Percentiles rank a stretch among this genome's conserved stretches.
Evolutionary conservation across 1,284 basidiomycete species (phyloP).

Genomic region (Ceratobasidium sp.): DNA sequence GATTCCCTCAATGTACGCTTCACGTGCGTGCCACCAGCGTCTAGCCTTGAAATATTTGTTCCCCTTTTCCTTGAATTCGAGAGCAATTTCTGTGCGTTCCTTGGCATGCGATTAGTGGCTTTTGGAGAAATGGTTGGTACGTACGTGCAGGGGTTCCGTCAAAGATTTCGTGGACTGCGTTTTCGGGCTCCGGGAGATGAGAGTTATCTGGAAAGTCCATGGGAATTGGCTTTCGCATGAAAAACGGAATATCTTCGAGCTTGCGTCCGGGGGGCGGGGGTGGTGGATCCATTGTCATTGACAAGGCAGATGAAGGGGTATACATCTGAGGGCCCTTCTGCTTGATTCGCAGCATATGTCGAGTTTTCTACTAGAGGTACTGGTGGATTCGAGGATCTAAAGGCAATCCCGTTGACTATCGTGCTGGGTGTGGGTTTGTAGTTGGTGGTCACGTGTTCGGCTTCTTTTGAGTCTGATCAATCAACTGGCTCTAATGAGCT

Average conservation of each 20-base stretch:
- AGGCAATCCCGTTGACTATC: too few species aligned
- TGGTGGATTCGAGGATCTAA: background rate
- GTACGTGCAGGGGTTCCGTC: background rate
- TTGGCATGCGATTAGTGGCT: too few species aligned
- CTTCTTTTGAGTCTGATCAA: too few species aligned
- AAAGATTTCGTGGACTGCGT: background rate
- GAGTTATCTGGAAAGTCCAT: constrained; percentile 33
- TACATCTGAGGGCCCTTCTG: background rate
- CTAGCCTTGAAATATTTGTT: constrained; percentile 63
- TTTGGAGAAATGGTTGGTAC: background rate
- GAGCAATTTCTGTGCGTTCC: constrained; percentile 59
- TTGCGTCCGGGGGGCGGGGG: constrained; percentile 5
- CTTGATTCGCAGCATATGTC: constrained; percentile 7
- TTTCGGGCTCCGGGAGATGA: background rate
- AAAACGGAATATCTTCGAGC: constrained; percentile 14
- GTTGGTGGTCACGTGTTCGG: too few species aligned
- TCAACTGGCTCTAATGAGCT: too few species aligned
- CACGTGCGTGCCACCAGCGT: constrained; percentile 62
- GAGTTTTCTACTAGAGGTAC: background rate
- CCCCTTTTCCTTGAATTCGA: constrained; percentile 65
- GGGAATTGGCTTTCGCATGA: constrained; percentile 24
- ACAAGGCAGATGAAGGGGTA: background rate
- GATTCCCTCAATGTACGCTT: constrained; percentile 64
- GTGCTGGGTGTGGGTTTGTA: too few species aligned
- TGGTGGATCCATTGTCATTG: constrained; percentile 14